Base-by-base conservation (phyloP, 1,284 basidiomycete genomes). In the Moesziomyces sp. region DNA sequence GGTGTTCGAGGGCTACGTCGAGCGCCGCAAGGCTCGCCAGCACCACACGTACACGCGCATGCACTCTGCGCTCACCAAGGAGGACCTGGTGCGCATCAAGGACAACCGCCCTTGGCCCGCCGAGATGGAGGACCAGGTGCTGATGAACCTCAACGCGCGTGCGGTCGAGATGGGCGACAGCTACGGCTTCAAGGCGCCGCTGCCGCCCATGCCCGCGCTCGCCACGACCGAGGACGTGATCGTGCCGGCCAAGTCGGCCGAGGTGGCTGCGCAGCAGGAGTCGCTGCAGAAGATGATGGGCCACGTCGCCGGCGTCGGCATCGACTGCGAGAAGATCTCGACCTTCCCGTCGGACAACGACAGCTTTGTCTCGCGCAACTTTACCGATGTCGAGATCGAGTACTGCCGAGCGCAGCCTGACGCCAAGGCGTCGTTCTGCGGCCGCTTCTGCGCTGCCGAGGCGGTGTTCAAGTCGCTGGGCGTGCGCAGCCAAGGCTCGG, bases 381-480 rank as follows among this genome's bases (percentile, higher is more conserved):
- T 98, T 86, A 98, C 96, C 23, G 88, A 90, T 14, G 90, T 88
- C 26, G 96, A 99, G 87, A 89, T 91, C 77, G 86, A 88, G 16
- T 97, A 98, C 87, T 98, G 96, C 86, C 87, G 87, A 55, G 80
- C 89, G n/a, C 94, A 97, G 81, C 91, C 97, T 0, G 92, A 93
- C 65, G 90, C 93, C 19, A 86, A 89, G 1, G 92, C 96, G 4
- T 97, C 95, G 10, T 95, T 97, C 84, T 94, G 95, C 42, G 95
- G 93, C 53, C 92, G 95, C 73, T 99, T 97, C 94, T 93, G 90
- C 49, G 95, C 94, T 51, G 99, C 98, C 86, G 97, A 99, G 85
- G 96, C 95, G 13, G 92, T 95, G 54, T 97, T 99, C 90, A 99
- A 99, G 87, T 92, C 94, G n/a, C 89, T 99, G 16, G 92, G 93